Base-by-base conservation (phyloP, 2,329 filamentous ascomycete species). In the Cryoendolithus antarcticus region DNA sequence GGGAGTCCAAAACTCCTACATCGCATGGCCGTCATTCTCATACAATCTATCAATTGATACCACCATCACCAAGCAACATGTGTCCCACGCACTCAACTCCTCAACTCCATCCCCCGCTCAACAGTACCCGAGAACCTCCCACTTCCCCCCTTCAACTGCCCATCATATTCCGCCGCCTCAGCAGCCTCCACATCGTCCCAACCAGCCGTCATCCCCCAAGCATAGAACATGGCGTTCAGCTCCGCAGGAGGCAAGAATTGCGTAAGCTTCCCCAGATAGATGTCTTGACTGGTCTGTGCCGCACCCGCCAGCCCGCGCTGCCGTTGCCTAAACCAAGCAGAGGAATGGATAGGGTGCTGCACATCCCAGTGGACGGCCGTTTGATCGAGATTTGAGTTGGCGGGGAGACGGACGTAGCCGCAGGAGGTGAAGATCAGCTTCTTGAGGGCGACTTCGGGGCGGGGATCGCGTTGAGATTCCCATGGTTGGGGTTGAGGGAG, bases 351-450 rank as follows among this genome's bases (percentile, higher is more conserved):
- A 40, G 10, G 35, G 21, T 11, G 12, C 33, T 9, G 9, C 11
- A 11, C 30, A n/a, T 32, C 30, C 30, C 10, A 11, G 6, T 62
- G 58, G 12, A 65, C 43, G 10, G 42, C 48, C 6, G 41, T 33
- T 44, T 66, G 61, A 31, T 63, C 59, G 32, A 62, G 55, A 0
- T 41, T 19, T 3, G 21, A 44, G 31, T 40, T 49, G 38, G 38
- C 46, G 43, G 35, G 37, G 1, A 79, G 52, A 4, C 59, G 55
- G 28, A 69, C 71, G 48, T 80, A 80, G 37, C 77, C 77, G 51
- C 76, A 80, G 0, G 74, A 79, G 27, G 67, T 69, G 56, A 80
- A 70, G 1, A 65, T 62, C 24, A 80, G 56, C 9, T 54, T 53
- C 39, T 53, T 46, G 2, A 72, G 53, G 13, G 52, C 53, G 3